These are phyloP conservation scores for Epichloe aotearoae DNA, from an alignment of 2,329 filamentous ascomycete genomes.

Conservation along the genomic window DNA sequence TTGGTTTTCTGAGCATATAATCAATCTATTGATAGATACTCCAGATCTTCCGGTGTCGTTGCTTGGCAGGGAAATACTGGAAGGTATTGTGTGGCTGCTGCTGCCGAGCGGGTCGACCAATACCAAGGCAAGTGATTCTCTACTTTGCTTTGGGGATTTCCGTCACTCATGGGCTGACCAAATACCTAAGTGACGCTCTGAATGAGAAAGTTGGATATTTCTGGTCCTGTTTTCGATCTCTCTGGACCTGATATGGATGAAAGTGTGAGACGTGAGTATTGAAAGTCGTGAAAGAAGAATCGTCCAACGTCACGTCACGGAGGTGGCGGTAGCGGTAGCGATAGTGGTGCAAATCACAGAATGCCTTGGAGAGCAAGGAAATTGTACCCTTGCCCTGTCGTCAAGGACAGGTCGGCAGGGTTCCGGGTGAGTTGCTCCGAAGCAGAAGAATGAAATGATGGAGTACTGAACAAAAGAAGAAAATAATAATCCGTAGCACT, in stretches of 20 bases:
- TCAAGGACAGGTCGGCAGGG: background rate
- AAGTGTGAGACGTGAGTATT: background rate
- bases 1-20: background rate
- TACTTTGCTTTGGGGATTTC: constrained; percentile 4
- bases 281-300: background rate
- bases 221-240: background rate
- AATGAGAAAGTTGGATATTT: background rate
- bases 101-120: background rate
- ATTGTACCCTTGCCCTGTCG: background rate
- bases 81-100: background rate
- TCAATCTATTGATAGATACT: background rate
- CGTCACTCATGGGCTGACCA: background rate
- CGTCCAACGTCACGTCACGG: background rate
- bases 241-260: no score
- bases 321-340: background rate
- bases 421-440: background rate
- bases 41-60: background rate
- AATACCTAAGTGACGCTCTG: background rate
- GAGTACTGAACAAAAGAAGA: background rate
- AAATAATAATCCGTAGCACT: background rate
- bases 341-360: background rate
- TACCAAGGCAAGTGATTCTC: background rate
- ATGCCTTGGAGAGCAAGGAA: background rate
- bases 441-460: background rate
- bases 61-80: background rate